These are phyloP conservation scores for Beauveria sp. DNA, from an alignment of 2,329 filamentous ascomycete genomes.

Conservation along the genomic window DNA sequence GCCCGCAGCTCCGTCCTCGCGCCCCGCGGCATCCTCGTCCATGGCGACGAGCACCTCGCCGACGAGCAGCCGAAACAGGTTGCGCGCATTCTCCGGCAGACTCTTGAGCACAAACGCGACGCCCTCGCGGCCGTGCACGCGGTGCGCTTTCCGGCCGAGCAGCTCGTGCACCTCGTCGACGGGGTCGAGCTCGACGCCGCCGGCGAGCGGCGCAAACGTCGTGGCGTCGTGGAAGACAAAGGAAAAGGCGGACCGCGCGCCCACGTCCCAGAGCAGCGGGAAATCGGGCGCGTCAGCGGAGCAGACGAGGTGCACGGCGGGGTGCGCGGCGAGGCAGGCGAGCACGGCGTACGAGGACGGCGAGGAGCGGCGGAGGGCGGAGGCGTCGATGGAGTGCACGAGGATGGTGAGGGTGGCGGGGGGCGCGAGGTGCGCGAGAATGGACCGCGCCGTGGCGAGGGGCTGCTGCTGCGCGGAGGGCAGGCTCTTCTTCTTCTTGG, in stretches of 20 bases:
- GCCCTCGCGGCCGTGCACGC: constrained; percentile 82
- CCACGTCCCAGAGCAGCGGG: constrained; percentile 80
- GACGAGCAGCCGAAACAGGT: constrained; percentile 76
- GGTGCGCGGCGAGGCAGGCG: constrained; percentile 67
- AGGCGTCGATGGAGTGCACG: constrained; percentile 81
- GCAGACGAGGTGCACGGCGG: constrained; percentile 63
- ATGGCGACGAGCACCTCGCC: constrained; percentile 71
- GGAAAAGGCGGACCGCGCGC: constrained; percentile 72
- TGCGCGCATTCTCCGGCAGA: constrained; percentile 85
- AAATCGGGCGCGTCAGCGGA: constrained; percentile 88
- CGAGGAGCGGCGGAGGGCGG: constrained; percentile 57
- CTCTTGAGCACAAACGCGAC: constrained; percentile 85
- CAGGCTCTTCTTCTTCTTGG: background rate
- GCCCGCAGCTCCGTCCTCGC: constrained; percentile 50
- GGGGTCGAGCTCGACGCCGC: constrained; percentile 60
- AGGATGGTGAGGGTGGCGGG: constrained; percentile 53
- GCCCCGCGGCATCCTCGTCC: constrained; percentile 47
- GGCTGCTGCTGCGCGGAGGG: background rate
- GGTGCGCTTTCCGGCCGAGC: constrained; percentile 69
- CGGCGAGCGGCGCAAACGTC: constrained; percentile 67
- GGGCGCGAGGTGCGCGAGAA: constrained; percentile 28
- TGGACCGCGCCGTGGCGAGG: constrained; percentile 5
- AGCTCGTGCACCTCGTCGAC: constrained; percentile 88
- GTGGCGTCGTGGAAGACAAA: constrained; percentile 93
- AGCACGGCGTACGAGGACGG: constrained; percentile 55